Conservation (phyloP, 768 basidiomycete genomes). For the Tylopilus felleus region DNA sequence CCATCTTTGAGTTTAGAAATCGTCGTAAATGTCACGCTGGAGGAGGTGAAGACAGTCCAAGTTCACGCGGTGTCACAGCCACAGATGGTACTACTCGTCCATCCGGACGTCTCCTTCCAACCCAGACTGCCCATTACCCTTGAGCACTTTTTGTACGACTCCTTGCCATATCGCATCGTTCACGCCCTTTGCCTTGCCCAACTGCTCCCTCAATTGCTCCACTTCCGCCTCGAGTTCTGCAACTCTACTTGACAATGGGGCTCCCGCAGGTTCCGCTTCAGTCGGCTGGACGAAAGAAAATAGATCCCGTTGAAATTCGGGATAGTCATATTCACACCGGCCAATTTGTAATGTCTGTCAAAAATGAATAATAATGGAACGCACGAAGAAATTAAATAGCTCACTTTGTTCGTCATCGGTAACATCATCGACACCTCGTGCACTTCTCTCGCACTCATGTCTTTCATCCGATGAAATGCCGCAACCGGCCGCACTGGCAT, state of each 20-base stretch:
- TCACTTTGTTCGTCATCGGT: constrained; percentile 45
- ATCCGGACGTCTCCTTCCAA: constrained; percentile 1
- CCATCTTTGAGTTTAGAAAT: constrained; percentile 47
- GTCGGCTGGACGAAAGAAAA: constrained; percentile 57
- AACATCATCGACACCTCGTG: constrained; percentile 71
- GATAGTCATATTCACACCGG: constrained; percentile 37
- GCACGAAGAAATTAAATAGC: background rate
- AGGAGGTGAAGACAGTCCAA: background rate
- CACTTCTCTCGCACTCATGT: constrained; percentile 58
- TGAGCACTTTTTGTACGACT: constrained; percentile 63
- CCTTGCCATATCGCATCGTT: constrained; percentile 94
- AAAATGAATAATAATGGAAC: background rate
- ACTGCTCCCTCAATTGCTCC: constrained; percentile 56
- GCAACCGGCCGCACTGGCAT: constrained; percentile 64
- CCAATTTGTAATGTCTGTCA: constrained; percentile 17
- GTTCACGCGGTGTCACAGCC: constrained; percentile 27
- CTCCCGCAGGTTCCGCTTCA: constrained; percentile 24
- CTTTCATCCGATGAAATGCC: constrained; percentile 72
- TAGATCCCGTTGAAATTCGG: constrained; percentile 57
- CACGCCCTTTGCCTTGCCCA: constrained; percentile 83
- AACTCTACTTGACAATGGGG: constrained; percentile 53
- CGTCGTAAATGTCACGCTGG: background rate
- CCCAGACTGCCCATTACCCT: constrained; percentile 4
- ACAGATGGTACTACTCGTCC: constrained; percentile 11
- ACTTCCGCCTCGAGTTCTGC: constrained; percentile 73